Evolutionary conservation across 1,284 basidiomycete genomes (phyloP).

Genomic region (Mycena citricolor): DNA sequence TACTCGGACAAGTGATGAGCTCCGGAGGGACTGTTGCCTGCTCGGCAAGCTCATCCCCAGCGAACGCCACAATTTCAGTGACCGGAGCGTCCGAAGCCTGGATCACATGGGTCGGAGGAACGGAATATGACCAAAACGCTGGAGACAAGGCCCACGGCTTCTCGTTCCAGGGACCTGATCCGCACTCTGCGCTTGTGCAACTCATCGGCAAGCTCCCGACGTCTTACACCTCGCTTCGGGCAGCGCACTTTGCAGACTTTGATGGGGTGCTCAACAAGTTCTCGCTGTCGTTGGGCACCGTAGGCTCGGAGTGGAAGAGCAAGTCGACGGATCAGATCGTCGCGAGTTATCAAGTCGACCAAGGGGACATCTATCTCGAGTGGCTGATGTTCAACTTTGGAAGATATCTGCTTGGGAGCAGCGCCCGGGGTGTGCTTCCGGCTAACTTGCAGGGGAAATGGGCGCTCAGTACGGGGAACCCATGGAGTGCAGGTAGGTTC

Average conservation of each 20-base stretch:
- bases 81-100: conserved; percentile 46
- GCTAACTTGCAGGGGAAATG: conserved; percentile 76
- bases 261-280: conserved; percentile 45
- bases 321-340: conserved; percentile 60
- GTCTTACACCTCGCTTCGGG: conserved; percentile 35
- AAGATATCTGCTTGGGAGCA: conserved; percentile 63
- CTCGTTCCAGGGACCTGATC: conserved; percentile 63
- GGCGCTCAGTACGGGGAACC: conserved; percentile 50
- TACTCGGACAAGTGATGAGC: conserved; percentile 51
- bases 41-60: conserved; percentile 29
- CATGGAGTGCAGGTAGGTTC: conserved; percentile 63
- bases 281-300: conserved; percentile 57
- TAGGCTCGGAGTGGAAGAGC: conserved; percentile 47
- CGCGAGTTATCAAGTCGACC: conserved; percentile 49
- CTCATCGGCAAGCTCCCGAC: conserved; percentile 35
- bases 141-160: conserved; percentile 56
- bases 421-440: conserved; percentile 61
- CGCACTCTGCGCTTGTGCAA: conserved; percentile 47
- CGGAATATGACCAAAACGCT: conserved; percentile 62
- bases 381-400: conserved; percentile 75
- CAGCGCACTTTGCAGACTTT: conserved; percentile 53
- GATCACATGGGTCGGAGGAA: conserved; percentile 71
- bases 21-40: conserved; percentile 34
- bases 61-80: conserved; percentile 59
- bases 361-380: conserved; percentile 49